Evolutionary conservation across 148 eudicot genomes (phyloP), one percentile per base, ranked within the genome.

Genomic region (Vaccinium vitisidaea): DNA sequence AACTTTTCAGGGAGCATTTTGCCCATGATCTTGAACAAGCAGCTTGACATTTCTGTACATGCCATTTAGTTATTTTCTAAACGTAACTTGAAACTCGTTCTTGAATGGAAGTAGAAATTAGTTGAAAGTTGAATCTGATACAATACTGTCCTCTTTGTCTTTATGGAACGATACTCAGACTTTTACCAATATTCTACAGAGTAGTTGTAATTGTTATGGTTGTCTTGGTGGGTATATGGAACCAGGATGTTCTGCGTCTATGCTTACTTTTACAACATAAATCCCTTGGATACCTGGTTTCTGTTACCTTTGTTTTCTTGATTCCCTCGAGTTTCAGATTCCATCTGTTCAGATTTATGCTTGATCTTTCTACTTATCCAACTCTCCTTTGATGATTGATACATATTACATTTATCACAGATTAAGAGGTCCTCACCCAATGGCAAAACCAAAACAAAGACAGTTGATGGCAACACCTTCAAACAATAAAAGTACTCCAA

Each of bases 381-480:
- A 52, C 12, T 77, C 1, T 14, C 59, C 39, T 1, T 53, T 77
- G 10, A 43, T 43, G 46, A 43, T 5, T 49, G 21, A 30, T 52
- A 16, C 21, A 21, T 79, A 46, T 84, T 67, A 19, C n/a, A 30
- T 43, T 1, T 78, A 27, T 69, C 69, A 79, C 71, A 79, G 83
- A 67, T 75, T 36, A 75, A 36, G 55, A 88, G 88, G 79, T 83
- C n/a, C 74, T 30, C 75, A 80, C 65, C 77, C 59, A 70, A 89
- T 88, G 91, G 88, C 84, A 84, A 90, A 86, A 86, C 77, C 87
- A 84, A 92, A 88, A 56, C 86, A 48, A 67, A 92, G 85, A 67
- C 85, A 75, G 53, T 52, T 73, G 55, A 69, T 84, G 67, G 80
- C 73, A 59, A 81, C 32, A 10, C 81, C 78, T 75, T 69, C 75